These are phyloP conservation scores for Sphagnum tenellum DNA, from an alignment of 225 moss, liverwort and hornwort genomes.

Conservation along the genomic window DNA sequence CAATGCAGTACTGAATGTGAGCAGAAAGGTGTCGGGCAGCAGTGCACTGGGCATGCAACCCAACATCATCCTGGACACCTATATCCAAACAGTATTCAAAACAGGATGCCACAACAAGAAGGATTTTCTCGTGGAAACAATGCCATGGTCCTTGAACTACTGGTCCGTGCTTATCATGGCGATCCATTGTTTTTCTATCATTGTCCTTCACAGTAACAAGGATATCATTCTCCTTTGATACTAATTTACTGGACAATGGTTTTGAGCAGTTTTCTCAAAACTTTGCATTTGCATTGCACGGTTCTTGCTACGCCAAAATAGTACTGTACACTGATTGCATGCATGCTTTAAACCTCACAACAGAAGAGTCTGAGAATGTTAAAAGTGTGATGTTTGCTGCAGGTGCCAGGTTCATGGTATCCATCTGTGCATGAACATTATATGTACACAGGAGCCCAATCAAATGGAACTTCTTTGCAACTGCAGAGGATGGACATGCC, in stretches of 20 bases:
- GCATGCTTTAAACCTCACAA: no score
- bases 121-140: constrained; percentile 20
- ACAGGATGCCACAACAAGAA: constrained; percentile 15
- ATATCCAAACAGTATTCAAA: no score
- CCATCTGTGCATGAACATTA: constrained; percentile 23
- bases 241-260: no score
- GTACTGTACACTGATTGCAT: no score
- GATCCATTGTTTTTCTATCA: constrained; percentile 4
- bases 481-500: constrained; percentile 21
- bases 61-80: no score
- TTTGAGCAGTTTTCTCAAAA: no score
- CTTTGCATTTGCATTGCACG: no score
- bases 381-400: constrained; percentile 15
- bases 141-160: constrained; percentile 26
- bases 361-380: no score
- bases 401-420: constrained; percentile 37
- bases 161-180: constrained; percentile 17
- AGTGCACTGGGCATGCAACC: constrained; percentile 10
- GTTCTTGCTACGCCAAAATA: no score
- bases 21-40: constrained; percentile 14
- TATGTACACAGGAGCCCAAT: constrained; percentile 26
- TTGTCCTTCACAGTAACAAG: neutral
- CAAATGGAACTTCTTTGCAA: constrained; percentile 26
- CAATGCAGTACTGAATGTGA: neutral
- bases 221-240: neutral